Evolutionary conservation across 257 asterid species (phyloP), one percentile per base, ranked within the genome.

Genomic region (Nicotiana otophora): DNA sequence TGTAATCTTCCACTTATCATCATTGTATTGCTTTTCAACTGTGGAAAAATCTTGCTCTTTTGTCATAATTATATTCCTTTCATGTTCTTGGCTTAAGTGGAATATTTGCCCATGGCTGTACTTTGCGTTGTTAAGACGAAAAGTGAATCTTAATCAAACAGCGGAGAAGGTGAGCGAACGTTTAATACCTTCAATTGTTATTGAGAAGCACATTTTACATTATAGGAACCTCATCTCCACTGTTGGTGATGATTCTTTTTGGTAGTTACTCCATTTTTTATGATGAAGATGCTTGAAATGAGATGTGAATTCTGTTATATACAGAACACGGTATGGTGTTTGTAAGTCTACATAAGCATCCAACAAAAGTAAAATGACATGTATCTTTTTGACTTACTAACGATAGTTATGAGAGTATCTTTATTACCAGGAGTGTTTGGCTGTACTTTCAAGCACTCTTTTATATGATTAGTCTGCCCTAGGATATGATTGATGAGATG

Each of bases 81-180:
- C 62, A 75, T 16, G 80, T 75, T 75, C 63, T 75, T 75, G 80
- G 80, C 26, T 31, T 51, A 53, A 75, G 60, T 28, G 80, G 80
- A 75, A 51, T 28, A 26, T 75, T 74, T 74, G 62, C 42, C 39
- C 26, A 20, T 20, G 78, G 31, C 78, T 70, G 60, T 26, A 72
- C 61, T 46, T 72, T 23, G 60, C 11, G 8, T 70, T 70, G 61
- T 72, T 72, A 46, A 23, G 61, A 72, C 61, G 28, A 72, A 46
- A 72, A 23, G 15, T 14, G 23, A 23, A 72, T 72, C 23, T 72
- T 46, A 72, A 46, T 12, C 79, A 46, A 46, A 72, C 39, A 46
- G 39, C 20, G 51, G 61, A 46, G 36, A 42, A 70, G 39, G 61
- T 46, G 61, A 72, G 61, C 14, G 48, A 46, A 72, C 61, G 61